Percentiles rank a stretch among this genome's conserved stretches.
These are phyloP conservation scores for grape (Vitis vinifera) DNA, from an alignment of 164 flowering plant genomes.

Conservation along the genomic window DNA sequence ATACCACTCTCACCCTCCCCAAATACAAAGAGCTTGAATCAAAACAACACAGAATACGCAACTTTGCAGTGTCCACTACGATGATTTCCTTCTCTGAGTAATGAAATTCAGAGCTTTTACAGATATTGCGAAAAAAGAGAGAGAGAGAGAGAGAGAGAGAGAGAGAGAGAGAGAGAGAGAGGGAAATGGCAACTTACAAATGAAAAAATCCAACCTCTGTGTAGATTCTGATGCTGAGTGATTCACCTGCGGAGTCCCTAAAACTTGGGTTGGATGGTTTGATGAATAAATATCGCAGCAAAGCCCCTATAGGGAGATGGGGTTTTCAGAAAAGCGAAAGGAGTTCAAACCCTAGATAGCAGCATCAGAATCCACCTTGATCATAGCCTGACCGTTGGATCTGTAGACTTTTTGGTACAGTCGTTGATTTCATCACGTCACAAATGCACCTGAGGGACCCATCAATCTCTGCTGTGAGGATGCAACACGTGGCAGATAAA, in stretches of 20 bases:
- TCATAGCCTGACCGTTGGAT: not conserved
- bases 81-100: not conserved
- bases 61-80: not conserved
- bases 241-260: not conserved
- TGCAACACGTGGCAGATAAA: conserved; percentile 1
- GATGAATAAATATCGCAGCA: too few relatives aligned
- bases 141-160: too few relatives aligned
- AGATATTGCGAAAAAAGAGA: not conserved
- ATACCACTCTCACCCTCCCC: conserved; percentile 10
- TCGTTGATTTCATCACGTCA: not conserved
- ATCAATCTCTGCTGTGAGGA: not conserved
- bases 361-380: too few relatives aligned
- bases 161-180: not conserved
- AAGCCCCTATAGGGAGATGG: too few relatives aligned
- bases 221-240: not conserved
- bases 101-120: not conserved
- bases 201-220: conserved; percentile 1
- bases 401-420: not conserved
- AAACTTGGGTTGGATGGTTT: not conserved
- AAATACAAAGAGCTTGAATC: not conserved
- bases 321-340: too few relatives aligned
- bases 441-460: not conserved
- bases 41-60: not conserved
- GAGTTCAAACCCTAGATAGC: too few relatives aligned
- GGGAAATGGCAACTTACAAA: conserved; percentile 11